Evolutionary conservation across 2,329 filamentous ascomycete species (phyloP).

Genomic region (Aspergillus brunneoviolaceus): DNA sequence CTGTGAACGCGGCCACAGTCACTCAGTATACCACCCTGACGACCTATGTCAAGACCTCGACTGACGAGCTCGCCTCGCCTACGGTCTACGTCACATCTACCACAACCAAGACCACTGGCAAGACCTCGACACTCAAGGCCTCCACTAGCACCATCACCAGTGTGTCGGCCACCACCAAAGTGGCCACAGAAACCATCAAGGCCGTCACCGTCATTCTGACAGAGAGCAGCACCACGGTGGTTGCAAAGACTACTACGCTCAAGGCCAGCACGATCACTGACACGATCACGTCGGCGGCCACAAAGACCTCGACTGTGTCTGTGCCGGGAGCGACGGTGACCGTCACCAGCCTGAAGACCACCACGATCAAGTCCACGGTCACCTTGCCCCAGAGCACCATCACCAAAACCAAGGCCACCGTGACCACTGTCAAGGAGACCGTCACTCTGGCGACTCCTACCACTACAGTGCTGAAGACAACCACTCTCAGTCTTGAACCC

Average conservation of each 20-base stretch:
- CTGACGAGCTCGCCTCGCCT: constrained; percentile 6
- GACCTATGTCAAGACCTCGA: background rate
- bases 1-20: background rate
- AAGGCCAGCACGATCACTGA: background rate
- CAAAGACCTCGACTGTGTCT: constrained; percentile 13
- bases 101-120: constrained; percentile 8
- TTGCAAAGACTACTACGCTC: background rate
- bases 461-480: constrained; percentile 24
- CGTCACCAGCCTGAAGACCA: constrained; percentile 13
- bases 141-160: constrained; percentile 17
- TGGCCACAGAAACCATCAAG: background rate
- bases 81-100: constrained; percentile 19
- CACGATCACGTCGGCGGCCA: constrained; percentile 11
- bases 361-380: constrained; percentile 17
- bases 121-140: constrained; percentile 22
- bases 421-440: constrained; percentile 19
- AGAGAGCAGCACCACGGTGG: background rate
- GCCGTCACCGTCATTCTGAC: background rate
- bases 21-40: background rate
- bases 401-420: constrained; percentile 13
- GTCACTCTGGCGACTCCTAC: constrained; percentile 23
- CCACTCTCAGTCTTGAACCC: constrained; percentile 17
- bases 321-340: constrained; percentile 15
- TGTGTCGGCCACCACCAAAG: background rate
- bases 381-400: constrained; percentile 9